Evolutionary conservation across 352 stramenopile species (phyloP).

Genomic region (Globisporangium radiosum): DNA sequence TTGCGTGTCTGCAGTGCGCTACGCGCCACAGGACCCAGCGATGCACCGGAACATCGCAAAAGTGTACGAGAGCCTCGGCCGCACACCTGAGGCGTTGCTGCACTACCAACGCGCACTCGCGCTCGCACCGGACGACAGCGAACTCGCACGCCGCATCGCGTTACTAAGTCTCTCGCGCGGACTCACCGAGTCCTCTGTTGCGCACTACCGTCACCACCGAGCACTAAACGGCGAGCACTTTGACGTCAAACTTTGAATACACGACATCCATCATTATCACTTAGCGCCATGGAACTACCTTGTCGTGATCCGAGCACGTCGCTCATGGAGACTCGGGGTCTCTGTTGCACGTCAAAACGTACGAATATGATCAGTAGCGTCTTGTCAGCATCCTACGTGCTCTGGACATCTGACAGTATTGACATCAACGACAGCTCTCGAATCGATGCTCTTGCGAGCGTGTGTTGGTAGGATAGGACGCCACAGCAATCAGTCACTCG

Average conservation of each 20-base stretch:
- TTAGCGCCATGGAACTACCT: too few species aligned
- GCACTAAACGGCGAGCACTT: constrained; percentile 40
- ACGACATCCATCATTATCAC: background rate
- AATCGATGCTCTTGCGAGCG: too few species aligned
- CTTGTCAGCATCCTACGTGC: too few species aligned
- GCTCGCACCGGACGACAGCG: constrained; percentile 32
- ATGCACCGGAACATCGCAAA: constrained; percentile 52
- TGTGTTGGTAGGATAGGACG: too few species aligned
- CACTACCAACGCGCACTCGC: constrained; percentile 35
- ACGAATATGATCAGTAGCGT: too few species aligned
- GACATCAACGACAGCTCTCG: too few species aligned
- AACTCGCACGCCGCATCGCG: constrained; percentile 30
- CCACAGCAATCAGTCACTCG: too few species aligned
- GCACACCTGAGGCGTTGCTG: constrained; percentile 32
- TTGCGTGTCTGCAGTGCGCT: constrained; percentile 28
- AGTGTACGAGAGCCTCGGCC: constrained; percentile 46
- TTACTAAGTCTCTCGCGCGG: constrained; percentile 35
- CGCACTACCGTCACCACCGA: constrained; percentile 44
- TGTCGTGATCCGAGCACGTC: too few species aligned
- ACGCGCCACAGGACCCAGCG: constrained; percentile 33
- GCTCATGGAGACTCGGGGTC: too few species aligned
- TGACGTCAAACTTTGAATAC: constrained; percentile 41
- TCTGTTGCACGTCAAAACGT: too few species aligned
- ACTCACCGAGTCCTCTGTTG: constrained; percentile 17
- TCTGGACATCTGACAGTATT: too few species aligned